Conservation (phyloP, 768 basidiomycete genomes). For the Neoboletus brunneissimus region DNA sequence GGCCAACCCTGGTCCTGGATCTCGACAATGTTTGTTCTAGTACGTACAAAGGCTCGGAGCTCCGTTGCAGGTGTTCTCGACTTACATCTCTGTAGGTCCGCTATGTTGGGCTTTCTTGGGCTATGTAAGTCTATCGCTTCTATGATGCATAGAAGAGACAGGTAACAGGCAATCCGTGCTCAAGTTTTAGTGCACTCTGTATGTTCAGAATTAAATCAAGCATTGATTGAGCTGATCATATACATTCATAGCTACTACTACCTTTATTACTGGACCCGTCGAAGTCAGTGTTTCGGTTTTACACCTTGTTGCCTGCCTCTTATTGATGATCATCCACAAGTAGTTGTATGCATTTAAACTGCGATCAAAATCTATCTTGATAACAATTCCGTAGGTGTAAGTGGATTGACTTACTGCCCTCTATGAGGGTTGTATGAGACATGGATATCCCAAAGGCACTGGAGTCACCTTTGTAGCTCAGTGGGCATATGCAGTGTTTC, state of each 20-base stretch:
- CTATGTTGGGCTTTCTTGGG: too few species aligned
- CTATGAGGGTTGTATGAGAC: too few species aligned
- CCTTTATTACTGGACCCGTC: background rate
- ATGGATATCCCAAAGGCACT: background rate
- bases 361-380: too few species aligned
- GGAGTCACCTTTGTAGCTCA: background rate
- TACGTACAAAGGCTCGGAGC: background rate
- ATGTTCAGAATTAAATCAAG: too few species aligned
- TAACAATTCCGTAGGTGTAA: conserved; percentile 1
- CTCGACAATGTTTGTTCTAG: conserved; percentile 1
- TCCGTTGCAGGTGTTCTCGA: too few species aligned
- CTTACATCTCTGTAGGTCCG: too few species aligned
- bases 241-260: background rate
- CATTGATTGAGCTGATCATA: background rate
- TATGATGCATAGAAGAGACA: too few species aligned
- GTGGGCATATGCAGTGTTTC: background rate
- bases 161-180: background rate
- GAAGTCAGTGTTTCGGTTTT: background rate
- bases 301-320: too few species aligned
- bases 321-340: background rate
- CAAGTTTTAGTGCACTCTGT: background rate
- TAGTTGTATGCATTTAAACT: background rate
- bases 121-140: too few species aligned
- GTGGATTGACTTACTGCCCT: background rate
- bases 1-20: background rate